Percentiles rank a stretch among this genome's conserved stretches.
phyloP scores from a whole-genome alignment of 176 grass and related monocot genomes.

The Tillandsia leiboldiana region DNA sequence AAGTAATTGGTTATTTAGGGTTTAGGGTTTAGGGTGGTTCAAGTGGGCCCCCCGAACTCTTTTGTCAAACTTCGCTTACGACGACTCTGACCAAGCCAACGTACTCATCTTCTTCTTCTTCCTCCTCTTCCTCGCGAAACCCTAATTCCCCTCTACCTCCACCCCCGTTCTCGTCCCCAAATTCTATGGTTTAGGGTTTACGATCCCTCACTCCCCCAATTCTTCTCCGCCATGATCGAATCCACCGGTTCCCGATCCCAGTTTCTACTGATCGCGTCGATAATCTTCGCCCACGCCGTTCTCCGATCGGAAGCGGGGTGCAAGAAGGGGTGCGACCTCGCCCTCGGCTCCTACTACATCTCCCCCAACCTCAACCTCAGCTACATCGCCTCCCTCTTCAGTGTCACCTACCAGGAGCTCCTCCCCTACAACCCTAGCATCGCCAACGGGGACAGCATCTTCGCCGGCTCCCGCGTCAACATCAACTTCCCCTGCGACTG shows the following conservation, averaged over 20 bases:
- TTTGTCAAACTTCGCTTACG: no score
- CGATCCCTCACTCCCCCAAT: not conserved
- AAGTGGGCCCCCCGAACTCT: no score
- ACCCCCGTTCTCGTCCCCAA: not conserved
- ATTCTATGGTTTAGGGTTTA: not conserved
- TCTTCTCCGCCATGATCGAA: not conserved
- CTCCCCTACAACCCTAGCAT: slow-evolving; percentile 25
- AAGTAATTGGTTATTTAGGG: no score
- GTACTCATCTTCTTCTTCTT: not conserved
- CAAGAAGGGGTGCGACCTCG: slow-evolving; percentile 26
- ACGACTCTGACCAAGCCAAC: not conserved
- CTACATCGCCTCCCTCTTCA: slow-evolving; percentile 38
- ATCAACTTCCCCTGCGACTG: slow-evolving; percentile 46
- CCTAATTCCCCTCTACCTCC: not conserved
- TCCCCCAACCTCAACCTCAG: slow-evolving; percentile 20
- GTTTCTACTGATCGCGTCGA: not conserved
- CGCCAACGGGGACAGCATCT: slow-evolving; percentile 19
- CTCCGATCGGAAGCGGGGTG: slow-evolving; percentile 19
- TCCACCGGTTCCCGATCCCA: not conserved
- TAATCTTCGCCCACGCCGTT: slow-evolving; percentile 4
- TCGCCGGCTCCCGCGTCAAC: not conserved
- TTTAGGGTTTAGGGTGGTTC: no score
- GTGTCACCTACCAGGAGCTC: not conserved
- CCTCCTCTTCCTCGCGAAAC: not conserved
- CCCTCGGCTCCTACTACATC: slow-evolving; percentile 53